Evolutionary conservation across 2,329 filamentous ascomycete genomes (phyloP), one percentile per base, ranked within the genome.

Genomic region (Ceratocystis variospora): DNA sequence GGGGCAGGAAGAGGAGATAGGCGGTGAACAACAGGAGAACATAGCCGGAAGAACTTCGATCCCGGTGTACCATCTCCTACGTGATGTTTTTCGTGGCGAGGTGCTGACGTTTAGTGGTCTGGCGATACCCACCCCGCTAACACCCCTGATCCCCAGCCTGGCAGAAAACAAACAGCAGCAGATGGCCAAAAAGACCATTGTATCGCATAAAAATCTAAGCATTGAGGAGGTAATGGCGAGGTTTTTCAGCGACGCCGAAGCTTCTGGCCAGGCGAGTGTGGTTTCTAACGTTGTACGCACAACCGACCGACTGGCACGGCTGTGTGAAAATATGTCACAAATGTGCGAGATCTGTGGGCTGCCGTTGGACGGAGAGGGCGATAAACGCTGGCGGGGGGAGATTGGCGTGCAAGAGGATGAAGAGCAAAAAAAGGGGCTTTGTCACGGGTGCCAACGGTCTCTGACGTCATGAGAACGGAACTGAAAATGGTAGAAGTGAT

Each of bases 281-380:
- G 92, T 99, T 70, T 88, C 92, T 41, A 99, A 99, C 73, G 94
- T 99, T 8, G 93, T 96, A 4, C 85, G 90, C 69, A 99, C 93
- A 44, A 87, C 89, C n/a, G 87, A 85, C 63, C 96, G 95, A 76
- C 80, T 97, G 50, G 79, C 85, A 59, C 76, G 83, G 31, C 73
- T 78, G 0, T 31, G 55, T 31, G 71, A 73, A 6, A 72, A 71
- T 22, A 71, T 66, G 3, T 45, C 44, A 44, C 19, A 33, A 7
- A 59, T 46, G 57, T 68, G 66, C 8, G 66, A 48, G 12, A 33
- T 65, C 15, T 96, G 90, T 74, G 83, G 83, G 62, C 83, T 88
- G 75, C 82, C 83, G 44, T 78, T 91, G 12, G 81, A 86, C 66
- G 81, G 81, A 69, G 77, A 78, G 3, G 85, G 84, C 2, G 85